Percentiles rank a stretch among this genome's conserved stretches.
Evolutionary conservation across 78 protist genomes (phyloP).

Genomic region (Mastigamoeba balamuthi): DNA sequence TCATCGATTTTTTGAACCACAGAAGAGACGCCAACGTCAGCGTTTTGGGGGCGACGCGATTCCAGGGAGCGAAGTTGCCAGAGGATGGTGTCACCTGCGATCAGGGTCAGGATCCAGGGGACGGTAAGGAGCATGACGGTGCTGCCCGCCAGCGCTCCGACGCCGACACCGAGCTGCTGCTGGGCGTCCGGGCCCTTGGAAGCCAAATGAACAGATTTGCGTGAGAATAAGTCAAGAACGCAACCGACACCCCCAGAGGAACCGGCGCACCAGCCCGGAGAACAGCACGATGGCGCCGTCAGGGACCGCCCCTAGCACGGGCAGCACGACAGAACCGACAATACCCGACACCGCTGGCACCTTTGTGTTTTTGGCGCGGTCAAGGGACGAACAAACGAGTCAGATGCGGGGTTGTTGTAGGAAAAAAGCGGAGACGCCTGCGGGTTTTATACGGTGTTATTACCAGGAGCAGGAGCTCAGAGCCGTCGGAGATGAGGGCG

Average conservation of each 20-base stretch:
- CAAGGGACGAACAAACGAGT: background rate
- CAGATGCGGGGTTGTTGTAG: background rate
- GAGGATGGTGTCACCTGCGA: no score
- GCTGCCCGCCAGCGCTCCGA: slow-evolving; percentile 84
- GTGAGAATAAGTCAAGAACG: no score
- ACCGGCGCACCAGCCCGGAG: no score
- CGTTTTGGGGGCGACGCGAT: background rate
- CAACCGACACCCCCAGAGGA: no score
- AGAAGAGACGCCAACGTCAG: slow-evolving; percentile 5
- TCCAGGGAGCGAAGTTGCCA: no score
- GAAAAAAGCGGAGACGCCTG: no score
- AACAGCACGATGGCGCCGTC: slow-evolving; percentile 75
- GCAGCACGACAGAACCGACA: slow-evolving; percentile 67
- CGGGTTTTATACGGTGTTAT: background rate
- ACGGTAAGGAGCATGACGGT: slow-evolving; percentile 83
- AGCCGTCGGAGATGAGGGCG: slow-evolving; percentile 27
- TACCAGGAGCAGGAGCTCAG: slow-evolving; percentile 33
- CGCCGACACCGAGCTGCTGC: slow-evolving; percentile 63
- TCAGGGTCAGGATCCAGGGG: slow-evolving; percentile 48
- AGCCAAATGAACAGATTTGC: no score
- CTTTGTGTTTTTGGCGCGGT: background rate
- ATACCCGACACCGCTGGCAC: slow-evolving; percentile 1
- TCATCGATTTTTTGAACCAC: background rate
- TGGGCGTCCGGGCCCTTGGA: slow-evolving; percentile 59
- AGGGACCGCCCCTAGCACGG: slow-evolving; percentile 82